phyloP scores from a whole-genome alignment of 202 grass and related monocot species.

The Zizania palustris region DNA sequence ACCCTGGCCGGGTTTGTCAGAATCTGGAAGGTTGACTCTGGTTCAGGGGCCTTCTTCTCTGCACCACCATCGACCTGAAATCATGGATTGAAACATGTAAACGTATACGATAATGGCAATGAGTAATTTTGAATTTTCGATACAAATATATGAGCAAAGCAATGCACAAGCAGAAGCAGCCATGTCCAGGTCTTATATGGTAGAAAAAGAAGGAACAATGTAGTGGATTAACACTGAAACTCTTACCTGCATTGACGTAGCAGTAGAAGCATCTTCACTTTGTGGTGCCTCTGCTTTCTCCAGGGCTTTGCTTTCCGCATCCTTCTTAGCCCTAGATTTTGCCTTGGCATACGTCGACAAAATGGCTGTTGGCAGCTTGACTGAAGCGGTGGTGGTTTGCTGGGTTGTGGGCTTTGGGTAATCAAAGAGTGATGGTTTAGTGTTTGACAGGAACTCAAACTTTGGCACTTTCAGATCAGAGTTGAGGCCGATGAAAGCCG shows the following conservation, averaged over 20 bases:
- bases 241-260: slow-evolving; percentile 67
- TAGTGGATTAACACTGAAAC: background rate
- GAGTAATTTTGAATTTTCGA: background rate
- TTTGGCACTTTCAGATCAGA: slow-evolving; percentile 84
- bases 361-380: slow-evolving; percentile 74
- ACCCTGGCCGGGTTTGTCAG: slow-evolving; percentile 80
- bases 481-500: slow-evolving; percentile 83
- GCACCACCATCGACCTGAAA: slow-evolving; percentile 61
- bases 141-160: background rate
- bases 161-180: background rate
- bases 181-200: background rate
- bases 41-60: slow-evolving; percentile 68
- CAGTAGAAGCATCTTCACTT: slow-evolving; percentile 46
- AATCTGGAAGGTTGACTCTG: slow-evolving; percentile 61
- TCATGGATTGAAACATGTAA: background rate
- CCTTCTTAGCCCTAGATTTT: slow-evolving; percentile 89
- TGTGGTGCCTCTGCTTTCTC: slow-evolving; percentile 58
- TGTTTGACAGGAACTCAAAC: slow-evolving; percentile 87
- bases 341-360: slow-evolving; percentile 89
- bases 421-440: slow-evolving; percentile 78
- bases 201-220: background rate
- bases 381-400: slow-evolving; percentile 57
- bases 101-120: background rate
- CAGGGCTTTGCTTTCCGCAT: slow-evolving; percentile 67
- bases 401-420: slow-evolving; percentile 72